Percentiles rank a stretch among this genome's conserved stretches.
Evolutionary conservation across 1,284 basidiomycete species (phyloP).

Genomic region (Ganoderma sinense): DNA sequence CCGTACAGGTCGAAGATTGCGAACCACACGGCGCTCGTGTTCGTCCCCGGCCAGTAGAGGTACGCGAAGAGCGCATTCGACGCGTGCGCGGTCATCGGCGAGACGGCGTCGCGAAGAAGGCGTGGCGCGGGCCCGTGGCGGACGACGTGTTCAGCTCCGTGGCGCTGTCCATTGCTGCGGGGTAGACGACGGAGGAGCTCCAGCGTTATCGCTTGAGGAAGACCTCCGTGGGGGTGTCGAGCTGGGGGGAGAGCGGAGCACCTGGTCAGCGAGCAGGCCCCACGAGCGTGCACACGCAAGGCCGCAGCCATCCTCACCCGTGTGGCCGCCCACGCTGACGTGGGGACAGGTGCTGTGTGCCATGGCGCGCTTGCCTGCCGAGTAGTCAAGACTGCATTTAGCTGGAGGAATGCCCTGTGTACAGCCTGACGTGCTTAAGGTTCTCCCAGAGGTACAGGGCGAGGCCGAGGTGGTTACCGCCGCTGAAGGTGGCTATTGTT

Average conservation of each 20-base stretch:
- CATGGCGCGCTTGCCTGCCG: conserved; percentile 16
- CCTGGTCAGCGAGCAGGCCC: conserved; percentile 18
- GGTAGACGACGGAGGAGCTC: conserved; percentile 18
- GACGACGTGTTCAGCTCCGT: conserved; percentile 11
- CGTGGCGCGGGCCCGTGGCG: conserved; percentile 6
- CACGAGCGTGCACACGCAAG: conserved; percentile 15
- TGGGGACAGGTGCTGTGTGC: conserved; percentile 18
- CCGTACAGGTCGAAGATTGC: conserved; percentile 13
- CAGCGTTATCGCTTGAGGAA: conserved; percentile 14
- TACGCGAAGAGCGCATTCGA: conserved; percentile 16
- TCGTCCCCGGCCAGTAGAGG: conserved; percentile 13
- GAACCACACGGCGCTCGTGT: conserved; percentile 11
- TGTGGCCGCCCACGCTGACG: conserved; percentile 17
- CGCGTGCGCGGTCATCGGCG: conserved; percentile 6
- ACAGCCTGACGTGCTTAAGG: conserved; percentile 1
- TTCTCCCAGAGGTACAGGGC: conserved; percentile 18
- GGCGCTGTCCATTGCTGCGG: conserved; percentile 5
- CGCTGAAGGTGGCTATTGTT: conserved; percentile 8
- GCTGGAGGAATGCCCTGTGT: too few relatives aligned
- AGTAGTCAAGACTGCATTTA: not conserved
- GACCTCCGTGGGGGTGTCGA: conserved; percentile 6
- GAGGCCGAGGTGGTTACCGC: conserved; percentile 16
- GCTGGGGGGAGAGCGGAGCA: conserved; percentile 17
- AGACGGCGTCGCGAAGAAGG: conserved; percentile 15
- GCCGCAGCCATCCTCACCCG: conserved; percentile 15